Base-by-base conservation (phyloP, 306 rosid species). In the Malus sylvestris region DNA sequence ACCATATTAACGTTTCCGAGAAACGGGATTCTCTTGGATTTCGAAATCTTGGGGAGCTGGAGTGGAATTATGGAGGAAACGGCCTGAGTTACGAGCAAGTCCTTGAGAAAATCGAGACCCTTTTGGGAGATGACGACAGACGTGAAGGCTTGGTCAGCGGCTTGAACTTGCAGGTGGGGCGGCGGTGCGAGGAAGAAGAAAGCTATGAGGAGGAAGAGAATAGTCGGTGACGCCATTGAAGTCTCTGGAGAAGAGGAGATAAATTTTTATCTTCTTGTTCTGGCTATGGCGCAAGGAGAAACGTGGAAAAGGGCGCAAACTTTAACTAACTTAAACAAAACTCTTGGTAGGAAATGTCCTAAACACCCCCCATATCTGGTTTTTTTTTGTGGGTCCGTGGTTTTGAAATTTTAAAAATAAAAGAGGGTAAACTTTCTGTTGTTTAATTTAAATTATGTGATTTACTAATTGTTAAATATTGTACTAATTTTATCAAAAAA, bases 51-150 rank as follows among this genome's bases (percentile, higher is more conserved):
- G 23, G 93, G 91, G 72, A 95, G 79, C 29, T 76, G 80, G 71
- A 92, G 91, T 33, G 97, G 90, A 69, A 88, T 53, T 42, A 92
- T 66, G 10, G 61, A 57, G 23, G 61, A 55, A 55, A 55, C 59
- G 12, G 61, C 27, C 61, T 57, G 22, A 22, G 6, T 57, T 8
- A 86, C 81, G 57, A 92, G 90, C 84, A 92, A 78, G 30, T 87
- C 89, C 81, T 90, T 89, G 18, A 90, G 84, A 79, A 90, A 92
- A 88, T 89, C 87, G 51, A 95, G 90, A 44, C 97, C 97, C 42
- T 83, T 84, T 87, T 88, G 90, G 78, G 97, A 88, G 33, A 92
- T 84, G 45, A 74, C 77, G 2, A 90, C 25, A 72, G 96, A 88
- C 32, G 90, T 82, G 81, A 86, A 95, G 83, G 87, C 80, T 73